A percentile compares a stretch with the other conserved stretches of the same genome.
Evolutionary conservation across 306 rosid species (phyloP).

Genomic region (Vachellia pachyceras): DNA sequence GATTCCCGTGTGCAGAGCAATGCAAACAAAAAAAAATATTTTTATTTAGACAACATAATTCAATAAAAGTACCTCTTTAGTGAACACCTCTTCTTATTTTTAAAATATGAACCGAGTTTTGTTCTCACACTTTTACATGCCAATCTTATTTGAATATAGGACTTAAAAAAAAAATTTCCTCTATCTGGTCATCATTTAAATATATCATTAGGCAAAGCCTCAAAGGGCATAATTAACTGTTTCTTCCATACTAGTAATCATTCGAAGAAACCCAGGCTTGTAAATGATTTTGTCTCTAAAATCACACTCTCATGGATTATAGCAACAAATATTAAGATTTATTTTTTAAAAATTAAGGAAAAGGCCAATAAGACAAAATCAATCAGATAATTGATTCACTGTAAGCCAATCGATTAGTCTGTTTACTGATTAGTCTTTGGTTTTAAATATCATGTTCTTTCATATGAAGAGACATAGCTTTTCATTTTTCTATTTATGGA

Average conservation of each 20-base stretch:
- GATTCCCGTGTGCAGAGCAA: too few species aligned
- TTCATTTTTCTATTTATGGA: not conserved
- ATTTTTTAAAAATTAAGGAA: not conserved
- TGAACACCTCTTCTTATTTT: too few species aligned
- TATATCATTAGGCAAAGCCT: not conserved
- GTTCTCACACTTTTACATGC: not conserved
- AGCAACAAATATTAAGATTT: not conserved
- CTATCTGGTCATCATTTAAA: not conserved
- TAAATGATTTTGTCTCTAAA: slow-evolving; percentile 7
- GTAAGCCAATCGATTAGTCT: not conserved
- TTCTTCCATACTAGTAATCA: not conserved
- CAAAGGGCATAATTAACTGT: slow-evolving; percentile 9
- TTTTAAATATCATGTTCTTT: not conserved
- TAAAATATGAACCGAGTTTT: too few species aligned
- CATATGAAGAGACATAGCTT: not conserved
- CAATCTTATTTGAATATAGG: not conserved
- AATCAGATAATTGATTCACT: not conserved
- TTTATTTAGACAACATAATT: not conserved
- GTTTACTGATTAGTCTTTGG: not conserved
- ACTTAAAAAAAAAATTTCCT: too few species aligned
- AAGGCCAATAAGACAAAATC: not conserved
- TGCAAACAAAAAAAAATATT: too few species aligned
- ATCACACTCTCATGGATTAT: not conserved
- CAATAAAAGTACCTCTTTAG: not conserved
- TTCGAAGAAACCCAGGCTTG: slow-evolving; percentile 8